Evolutionary conservation across 768 basidiomycete genomes (phyloP).

Genomic region (Rhizopogon vesiculosus): DNA sequence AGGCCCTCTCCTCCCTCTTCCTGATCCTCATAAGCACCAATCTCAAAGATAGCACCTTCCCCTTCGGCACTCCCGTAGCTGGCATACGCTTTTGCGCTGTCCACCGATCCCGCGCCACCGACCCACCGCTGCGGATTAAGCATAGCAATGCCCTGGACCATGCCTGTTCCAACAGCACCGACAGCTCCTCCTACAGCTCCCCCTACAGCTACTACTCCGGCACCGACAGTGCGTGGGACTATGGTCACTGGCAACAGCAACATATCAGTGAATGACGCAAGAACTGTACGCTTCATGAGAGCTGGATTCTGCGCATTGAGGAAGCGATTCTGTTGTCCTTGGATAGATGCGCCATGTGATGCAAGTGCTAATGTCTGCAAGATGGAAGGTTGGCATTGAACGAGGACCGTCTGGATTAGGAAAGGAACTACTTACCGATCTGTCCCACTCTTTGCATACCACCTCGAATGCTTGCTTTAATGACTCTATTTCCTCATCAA

Average conservation of each 20-base stretch:
- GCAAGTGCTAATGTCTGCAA: background rate
- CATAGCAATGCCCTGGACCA: conserved; percentile 84
- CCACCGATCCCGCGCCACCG: conserved; percentile 27
- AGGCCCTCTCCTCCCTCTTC: conserved; percentile 15
- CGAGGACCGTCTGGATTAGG: background rate
- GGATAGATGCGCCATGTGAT: background rate
- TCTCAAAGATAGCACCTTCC: conserved; percentile 46
- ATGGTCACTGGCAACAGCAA: conserved; percentile 94
- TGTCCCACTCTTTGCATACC: conserved; percentile 80
- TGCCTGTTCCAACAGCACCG: conserved; percentile 65
- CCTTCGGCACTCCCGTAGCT: conserved; percentile 8
- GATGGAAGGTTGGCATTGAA: background rate
- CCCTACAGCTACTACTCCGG: conserved; percentile 53
- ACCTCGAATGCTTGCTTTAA: conserved; percentile 69
- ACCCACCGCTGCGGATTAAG: conserved; percentile 87
- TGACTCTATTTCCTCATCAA: conserved; percentile 87
- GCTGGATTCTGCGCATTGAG: conserved; percentile 85
- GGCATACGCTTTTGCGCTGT: conserved; percentile 16
- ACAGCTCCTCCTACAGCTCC: conserved; percentile 62
- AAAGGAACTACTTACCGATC: conserved; percentile 42
- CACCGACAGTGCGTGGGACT: conserved; percentile 78
- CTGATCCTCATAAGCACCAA: conserved; percentile 36
- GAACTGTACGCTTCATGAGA: conserved; percentile 85
- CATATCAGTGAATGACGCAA: conserved; percentile 87
- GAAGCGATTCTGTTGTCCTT: conserved; percentile 50